Evolutionary conservation across 1,139 yeast species (phyloP), one percentile per base, ranked within the genome.

Genomic region (Maudiozyma humilis): DNA sequence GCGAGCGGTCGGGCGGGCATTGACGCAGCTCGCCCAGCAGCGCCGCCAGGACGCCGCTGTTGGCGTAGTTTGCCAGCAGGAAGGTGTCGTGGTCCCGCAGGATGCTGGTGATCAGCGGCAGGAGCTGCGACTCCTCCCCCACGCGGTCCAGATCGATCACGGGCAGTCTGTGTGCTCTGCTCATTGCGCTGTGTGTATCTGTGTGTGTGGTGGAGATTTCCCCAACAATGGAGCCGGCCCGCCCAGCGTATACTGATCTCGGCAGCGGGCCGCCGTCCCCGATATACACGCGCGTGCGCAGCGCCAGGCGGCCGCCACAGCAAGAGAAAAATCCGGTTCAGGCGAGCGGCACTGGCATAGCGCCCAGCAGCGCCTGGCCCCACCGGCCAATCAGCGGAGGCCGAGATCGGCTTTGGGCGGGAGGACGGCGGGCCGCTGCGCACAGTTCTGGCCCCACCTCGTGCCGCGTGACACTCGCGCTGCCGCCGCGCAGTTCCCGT

Each of bases 51-150:
- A 42, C 41, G 2, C 45, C 50, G 37, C 48, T 47, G 35, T 59
- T 55, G 6, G 65, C 64, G 43, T 56, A 60, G 43, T 61, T 60
- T 41, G 53, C 53, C 49, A 61, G 43, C 30, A 60, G 42, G 39
- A 61, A 59, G 3, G 59, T 52, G 42, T 60, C 63, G 38, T 52
- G 42, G 17, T 44, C 36, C 29, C 46, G 32, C 35, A 61, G 40
- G 14, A 58, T 52, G 5, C 45, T 40, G 40, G 47, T 51, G 18
- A 61, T 49, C 14, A 52, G 44, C 7, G 56, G 56, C 14, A 52
- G 34, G 31, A 61, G 44, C 14, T 54, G 53, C 3, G 46, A 46
- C 38, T 59, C 64, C 33, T 53, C 50, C 2, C 50, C 36, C 4
- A 60, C 47, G 18, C 41, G 32, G 36, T 61, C 51, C 36, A 61